Evolutionary conservation across 2,329 filamentous ascomycete genomes (phyloP), one percentile per base, ranked within the genome.

Genomic region (Ramularia collo-cygni): DNA sequence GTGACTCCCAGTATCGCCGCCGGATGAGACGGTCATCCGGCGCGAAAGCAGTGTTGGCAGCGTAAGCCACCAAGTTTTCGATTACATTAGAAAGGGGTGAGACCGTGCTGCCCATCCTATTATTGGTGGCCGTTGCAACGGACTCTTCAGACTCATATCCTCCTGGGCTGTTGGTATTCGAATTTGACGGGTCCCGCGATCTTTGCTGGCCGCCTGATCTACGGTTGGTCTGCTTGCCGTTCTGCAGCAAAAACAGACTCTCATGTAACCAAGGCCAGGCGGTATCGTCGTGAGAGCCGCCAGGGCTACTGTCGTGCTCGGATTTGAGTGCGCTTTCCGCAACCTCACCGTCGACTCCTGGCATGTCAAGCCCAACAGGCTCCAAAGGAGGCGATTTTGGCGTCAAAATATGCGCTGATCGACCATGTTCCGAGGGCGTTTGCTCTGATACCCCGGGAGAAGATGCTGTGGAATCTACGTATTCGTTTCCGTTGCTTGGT

Each of bases 1-100:
- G 24, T 1, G 40, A 43, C 30, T 44, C 46, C 46, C 46, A 48
- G 33, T 44, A 42, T 14, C 30, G 30, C 12, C 41, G 26, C 13
- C 37, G 19, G 4, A 38, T 38, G 8, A 14, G 7, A 4, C 29
- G 24, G 17, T 47, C 41, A 14, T 48, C 43, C 3, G 46, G 35
- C 13, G 35, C 13, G 21, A 44, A 42, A 16, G 46, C 46, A 7
- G 40, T 46, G 19, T 35, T 40, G 10, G 46, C 43, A 12, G 37
- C 43, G 21, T 46, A 48, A 8, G 38, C 35, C 9, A 44, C 40
- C 9, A 42, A 31, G 18, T 38, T 47, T 16, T 46, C 40, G 16
- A 44, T 36, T 6, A 46, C 35, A 12, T 40, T 40, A 13, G 30
- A 13, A 5, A 41, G 18, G 10, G 40, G 35, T 24, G 40, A 21